phyloP scores from a whole-genome alignment of 345 rosid genomes.

The Microcos paniculata region DNA sequence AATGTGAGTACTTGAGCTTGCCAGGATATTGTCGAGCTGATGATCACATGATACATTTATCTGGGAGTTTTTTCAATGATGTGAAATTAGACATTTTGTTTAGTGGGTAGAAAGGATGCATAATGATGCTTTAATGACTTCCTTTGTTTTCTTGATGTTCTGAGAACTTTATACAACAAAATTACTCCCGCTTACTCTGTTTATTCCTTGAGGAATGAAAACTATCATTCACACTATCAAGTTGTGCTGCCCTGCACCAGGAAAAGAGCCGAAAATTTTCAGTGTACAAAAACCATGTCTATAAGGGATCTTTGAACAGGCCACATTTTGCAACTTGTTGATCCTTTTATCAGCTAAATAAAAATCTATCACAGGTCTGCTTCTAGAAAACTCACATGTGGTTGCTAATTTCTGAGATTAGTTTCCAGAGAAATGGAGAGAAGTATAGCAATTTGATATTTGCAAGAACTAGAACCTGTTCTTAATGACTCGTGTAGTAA shows the following conservation, averaged over 20 bases:
- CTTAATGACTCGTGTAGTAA: background rate
- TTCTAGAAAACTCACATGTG: conserved; percentile 3
- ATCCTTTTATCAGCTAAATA: background rate
- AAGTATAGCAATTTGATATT: background rate
- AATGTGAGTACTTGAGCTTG: background rate
- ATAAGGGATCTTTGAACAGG: background rate
- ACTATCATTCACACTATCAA: too few relatives aligned
- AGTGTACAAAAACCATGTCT: background rate
- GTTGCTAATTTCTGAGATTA: background rate
- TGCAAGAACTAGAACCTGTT: background rate
- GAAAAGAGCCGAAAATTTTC: too few relatives aligned
- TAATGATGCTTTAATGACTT: background rate
- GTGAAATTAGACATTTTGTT: background rate
- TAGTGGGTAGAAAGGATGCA: background rate
- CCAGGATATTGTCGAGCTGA: background rate
- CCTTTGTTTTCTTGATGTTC: background rate
- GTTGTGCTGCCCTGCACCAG: too few relatives aligned
- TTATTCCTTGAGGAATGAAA: background rate
- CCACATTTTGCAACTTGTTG: background rate
- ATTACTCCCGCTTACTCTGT: background rate
- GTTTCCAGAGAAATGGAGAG: background rate
- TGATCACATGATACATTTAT: background rate
- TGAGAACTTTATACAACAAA: background rate
- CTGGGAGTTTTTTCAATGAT: background rate
- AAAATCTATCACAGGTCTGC: background rate